Base-by-base conservation (phyloP, 2,329 filamentous ascomycete species). In the Aspergillus awamori region DNA sequence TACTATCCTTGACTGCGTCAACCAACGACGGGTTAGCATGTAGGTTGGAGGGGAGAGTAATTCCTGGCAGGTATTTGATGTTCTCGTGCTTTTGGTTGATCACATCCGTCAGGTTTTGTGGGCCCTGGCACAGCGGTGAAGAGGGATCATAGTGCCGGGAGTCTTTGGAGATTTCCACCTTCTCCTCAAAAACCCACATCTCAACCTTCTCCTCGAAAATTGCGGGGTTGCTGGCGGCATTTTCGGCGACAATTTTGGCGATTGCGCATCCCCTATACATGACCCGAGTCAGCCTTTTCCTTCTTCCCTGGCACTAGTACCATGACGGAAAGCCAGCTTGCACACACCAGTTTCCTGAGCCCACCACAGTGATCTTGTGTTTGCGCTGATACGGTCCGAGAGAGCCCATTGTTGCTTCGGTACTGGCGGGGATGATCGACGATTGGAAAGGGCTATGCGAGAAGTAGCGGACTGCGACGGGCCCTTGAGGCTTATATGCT, bases 131-230 rank as follows among this genome's bases (percentile, higher is more conserved):
- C 39, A 85, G 71, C 95, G 81, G 97, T 92, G 55, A 94, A 91
- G 60, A 97, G 51, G 83, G 78, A 70, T 90, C 84, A 82, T 92
- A 93, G 79, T 92, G 85, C 68, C 86, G 87, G 53, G 91, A 94
- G 65, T 85, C 83, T 70, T 89, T 84, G 11, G 90, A 80, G 45
- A 97, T 82, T 58, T 86, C 85, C 65, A 97, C 88, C 24, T 96
- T 86, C 78, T 99, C 95, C 79, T 99, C 95, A 75, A 88, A 97
- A 72, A 99, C 96, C 95, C 95, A 99, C 95, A 99, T 98, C 79
- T 96, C 92, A 56, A 99, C 93, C 64, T 92, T 83, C 75, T 89
- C 82, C 73, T 98, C 91, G 75, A 98, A 99, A 48, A 97, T 74
- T 30, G 92, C 85, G 8, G 88, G 84, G 79, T 97, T 84, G 66